These are phyloP conservation scores for Neocatenulostroma microsporum DNA, from an alignment of 2,329 filamentous ascomycete species.

Conservation along the genomic window DNA sequence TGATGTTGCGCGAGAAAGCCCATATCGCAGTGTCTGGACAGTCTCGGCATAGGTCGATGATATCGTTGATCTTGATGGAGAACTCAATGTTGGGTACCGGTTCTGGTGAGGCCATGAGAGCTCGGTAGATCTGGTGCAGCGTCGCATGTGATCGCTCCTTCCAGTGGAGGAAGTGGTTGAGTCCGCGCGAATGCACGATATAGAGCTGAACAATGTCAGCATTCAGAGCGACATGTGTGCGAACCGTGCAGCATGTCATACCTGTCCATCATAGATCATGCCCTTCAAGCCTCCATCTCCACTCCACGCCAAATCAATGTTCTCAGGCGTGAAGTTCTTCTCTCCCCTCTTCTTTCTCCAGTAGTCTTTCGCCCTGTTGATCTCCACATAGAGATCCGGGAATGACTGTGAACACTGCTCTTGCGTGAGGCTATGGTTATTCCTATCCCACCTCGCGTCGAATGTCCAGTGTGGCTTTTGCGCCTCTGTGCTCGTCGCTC, in stretches of 20 bases:
- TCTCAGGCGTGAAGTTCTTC: conserved; percentile 21
- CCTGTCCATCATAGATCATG: conserved; percentile 31
- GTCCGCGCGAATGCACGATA: conserved; percentile 26
- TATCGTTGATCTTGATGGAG: conserved; percentile 36
- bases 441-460: conserved; percentile 18
- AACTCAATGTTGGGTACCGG: conserved; percentile 29
- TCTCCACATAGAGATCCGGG: conserved; percentile 25
- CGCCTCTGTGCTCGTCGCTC: neutral
- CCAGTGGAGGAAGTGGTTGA: conserved; percentile 24
- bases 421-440: conserved; percentile 22
- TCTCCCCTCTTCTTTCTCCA: conserved; percentile 20
- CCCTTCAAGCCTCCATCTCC: conserved; percentile 27
- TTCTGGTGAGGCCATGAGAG: conserved; percentile 35
- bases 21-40: conserved; percentile 34
- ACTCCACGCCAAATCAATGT: conserved; percentile 25
- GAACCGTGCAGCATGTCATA: too few relatives aligned
- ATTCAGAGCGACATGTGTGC: too few relatives aligned
- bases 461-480: conserved; percentile 4
- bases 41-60: conserved; percentile 5
- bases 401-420: conserved; percentile 27
- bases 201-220: too few relatives aligned
- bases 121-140: conserved; percentile 42
- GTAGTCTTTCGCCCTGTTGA: conserved; percentile 23
- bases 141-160: conserved; percentile 33
- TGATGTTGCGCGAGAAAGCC: conserved; percentile 30